Percentiles rank a stretch among this genome's conserved stretches.
Conservation (phyloP, 768 basidiomycete species). For the Tulasnella sp. region DNA sequence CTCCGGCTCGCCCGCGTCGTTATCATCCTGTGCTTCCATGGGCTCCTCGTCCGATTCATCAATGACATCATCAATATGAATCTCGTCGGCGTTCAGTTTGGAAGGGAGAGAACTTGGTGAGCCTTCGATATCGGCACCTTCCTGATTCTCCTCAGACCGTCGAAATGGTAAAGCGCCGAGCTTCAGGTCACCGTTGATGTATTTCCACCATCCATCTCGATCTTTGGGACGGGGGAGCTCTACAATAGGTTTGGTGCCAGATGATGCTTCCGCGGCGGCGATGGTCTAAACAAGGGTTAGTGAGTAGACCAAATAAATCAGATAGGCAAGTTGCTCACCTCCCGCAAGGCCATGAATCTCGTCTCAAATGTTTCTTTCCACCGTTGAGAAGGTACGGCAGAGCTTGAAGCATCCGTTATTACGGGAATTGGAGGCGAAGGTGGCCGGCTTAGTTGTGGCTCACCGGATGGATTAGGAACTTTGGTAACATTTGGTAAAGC, state of each 20-base stretch:
- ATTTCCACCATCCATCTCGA: conserved; percentile 22
- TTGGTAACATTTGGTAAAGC: conserved; percentile 14
- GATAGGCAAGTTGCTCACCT: not conserved
- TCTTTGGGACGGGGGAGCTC: conserved; percentile 14
- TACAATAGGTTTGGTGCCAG: not conserved
- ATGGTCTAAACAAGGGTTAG: conserved; percentile 6
- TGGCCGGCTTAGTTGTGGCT: not conserved
- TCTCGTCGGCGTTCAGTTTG: not conserved
- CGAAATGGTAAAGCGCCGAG: not conserved
- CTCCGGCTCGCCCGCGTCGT: not conserved
- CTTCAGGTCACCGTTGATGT: conserved; percentile 19
- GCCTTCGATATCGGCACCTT: not conserved
- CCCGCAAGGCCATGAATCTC: conserved; percentile 9
- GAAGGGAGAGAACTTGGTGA: not conserved
- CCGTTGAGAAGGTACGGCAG: conserved; percentile 15
- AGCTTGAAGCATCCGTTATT: not conserved
- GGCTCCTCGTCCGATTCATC: conserved; percentile 7
- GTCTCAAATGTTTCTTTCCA: conserved; percentile 16
- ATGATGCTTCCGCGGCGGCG: not conserved
- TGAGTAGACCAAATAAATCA: not conserved
- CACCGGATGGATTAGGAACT: not conserved
- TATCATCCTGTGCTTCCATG: not conserved
- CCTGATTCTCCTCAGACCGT: not conserved
- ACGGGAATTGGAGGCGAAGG: not conserved
- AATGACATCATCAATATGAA: not conserved